A percentile compares a stretch with the other conserved stretches of the same genome.
Conservation (phyloP, 495 filamentous ascomycete genomes). For the Bathelium albidoporum region DNA sequence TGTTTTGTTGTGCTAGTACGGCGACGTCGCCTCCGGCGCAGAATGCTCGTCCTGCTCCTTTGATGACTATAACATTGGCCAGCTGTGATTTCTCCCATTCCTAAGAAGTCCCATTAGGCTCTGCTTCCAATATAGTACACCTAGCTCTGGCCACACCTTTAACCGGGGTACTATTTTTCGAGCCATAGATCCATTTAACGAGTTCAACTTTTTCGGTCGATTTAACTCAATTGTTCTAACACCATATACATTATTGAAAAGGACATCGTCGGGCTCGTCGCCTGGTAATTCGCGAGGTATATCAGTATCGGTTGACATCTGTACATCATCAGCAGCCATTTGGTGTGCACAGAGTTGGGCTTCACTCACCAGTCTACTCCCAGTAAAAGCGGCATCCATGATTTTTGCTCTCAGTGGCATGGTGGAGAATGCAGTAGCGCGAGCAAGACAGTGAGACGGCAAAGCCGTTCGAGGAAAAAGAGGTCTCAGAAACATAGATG, state of each 20-base stretch:
- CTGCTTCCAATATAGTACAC: slow-evolving; percentile 11
- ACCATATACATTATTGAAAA: slow-evolving; percentile 80
- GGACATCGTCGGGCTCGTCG: slow-evolving; percentile 81
- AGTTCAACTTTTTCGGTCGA: slow-evolving; percentile 79
- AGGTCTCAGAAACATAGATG: not conserved
- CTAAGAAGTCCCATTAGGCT: slow-evolving; percentile 24
- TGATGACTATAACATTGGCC: slow-evolving; percentile 85
- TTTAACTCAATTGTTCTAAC: slow-evolving; percentile 91
- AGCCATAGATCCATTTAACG: slow-evolving; percentile 86
- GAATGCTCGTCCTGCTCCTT: slow-evolving; percentile 76
- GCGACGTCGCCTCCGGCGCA: slow-evolving; percentile 90
- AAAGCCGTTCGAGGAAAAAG: not conserved
- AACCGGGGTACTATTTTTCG: slow-evolving; percentile 81
- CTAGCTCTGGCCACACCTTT: slow-evolving; percentile 35
- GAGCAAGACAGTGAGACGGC: not conserved
- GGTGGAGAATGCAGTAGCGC: slow-evolving; percentile 21
- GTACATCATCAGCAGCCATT: not conserved
- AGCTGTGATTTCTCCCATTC: slow-evolving; percentile 93
- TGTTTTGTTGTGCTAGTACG: slow-evolving; percentile 62
- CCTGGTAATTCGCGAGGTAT: slow-evolving; percentile 28
- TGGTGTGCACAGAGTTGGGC: not conserved
- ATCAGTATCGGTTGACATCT: slow-evolving; percentile 21
- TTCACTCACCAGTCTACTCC: slow-evolving; percentile 8
- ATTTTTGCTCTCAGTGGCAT: slow-evolving; percentile 92
- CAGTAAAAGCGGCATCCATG: slow-evolving; percentile 47